Evolutionary conservation across 2,329 filamentous ascomycete species (phyloP), one percentile per base, ranked within the genome.

Genomic region (Karstenula rhodostoma): DNA sequence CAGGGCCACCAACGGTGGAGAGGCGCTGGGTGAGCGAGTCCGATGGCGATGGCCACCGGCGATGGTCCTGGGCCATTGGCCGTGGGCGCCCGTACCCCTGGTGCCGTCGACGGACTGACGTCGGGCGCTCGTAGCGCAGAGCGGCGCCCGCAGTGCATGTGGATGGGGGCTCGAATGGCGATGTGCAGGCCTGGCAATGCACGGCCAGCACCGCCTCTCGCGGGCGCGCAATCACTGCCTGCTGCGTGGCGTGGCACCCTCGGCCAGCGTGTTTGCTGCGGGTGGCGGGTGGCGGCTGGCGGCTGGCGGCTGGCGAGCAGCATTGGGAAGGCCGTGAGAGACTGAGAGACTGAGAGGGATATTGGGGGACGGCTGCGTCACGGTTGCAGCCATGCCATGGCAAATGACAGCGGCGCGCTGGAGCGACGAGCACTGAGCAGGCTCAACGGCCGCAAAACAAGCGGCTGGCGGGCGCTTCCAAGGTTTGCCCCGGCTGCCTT

Each of bases 81-180:
- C 37, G 50, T 32, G 50, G 19, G 50, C 22, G 17, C 15, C 27
- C 15, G 7, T 27, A 4, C 22, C 50, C 50, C 50, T 52, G 49
- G 33, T 9, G 10, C 35, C 49, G n/a, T 52, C 15, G 33, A 43
- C 50, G 35, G 50, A 29, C 25, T 54, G 51, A 44, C 51, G 51
- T 54, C 22, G 49, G 42, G 22, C 35, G 49, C 49, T 52, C 49
- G 49, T 37, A 32, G 51, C 51, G 37, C 37, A 54, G 37, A n/a
- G 51, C 32, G 51, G 51, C 51, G 51, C 37, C 51, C 37, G 51
- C 51, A 19, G 37, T 27, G 33, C 3, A 25, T n/a, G 35, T 25
- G 22, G 2, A 1, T 8, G 10, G 17, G 44, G 12, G 35, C 37
- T 40, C n/a, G 37, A 15, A 25, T 27, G 13, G 49, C 23, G 50